Conservation (phyloP, 2,329 filamentous ascomycete species). For the Penicillium sp. region DNA sequence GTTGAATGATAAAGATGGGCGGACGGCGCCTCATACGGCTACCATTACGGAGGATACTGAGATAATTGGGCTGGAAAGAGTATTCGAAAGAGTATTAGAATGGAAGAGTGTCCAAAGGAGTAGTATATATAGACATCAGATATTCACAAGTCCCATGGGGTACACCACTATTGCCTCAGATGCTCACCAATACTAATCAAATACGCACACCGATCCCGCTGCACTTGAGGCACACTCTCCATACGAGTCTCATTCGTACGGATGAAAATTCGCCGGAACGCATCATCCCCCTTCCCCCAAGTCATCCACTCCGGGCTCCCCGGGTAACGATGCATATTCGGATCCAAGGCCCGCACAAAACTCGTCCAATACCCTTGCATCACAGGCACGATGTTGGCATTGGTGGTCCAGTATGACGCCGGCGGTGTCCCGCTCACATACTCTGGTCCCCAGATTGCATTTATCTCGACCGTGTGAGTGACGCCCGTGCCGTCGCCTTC, state of each 20-base stretch:
- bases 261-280: slow-evolving; percentile 45
- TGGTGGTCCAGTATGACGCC: slow-evolving; percentile 58
- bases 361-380: slow-evolving; percentile 74
- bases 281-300: slow-evolving; percentile 37
- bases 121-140: too few species aligned
- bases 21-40: not conserved
- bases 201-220: slow-evolving; percentile 52
- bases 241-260: slow-evolving; percentile 49
- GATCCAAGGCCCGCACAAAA: slow-evolving; percentile 67
- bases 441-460: slow-evolving; percentile 67
- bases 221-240: slow-evolving; percentile 45
- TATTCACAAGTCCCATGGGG: not conserved
- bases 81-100: too few species aligned
- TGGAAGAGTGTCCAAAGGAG: too few species aligned
- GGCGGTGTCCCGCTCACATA: slow-evolving; percentile 55
- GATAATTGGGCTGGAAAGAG: not conserved
- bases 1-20: not conserved
- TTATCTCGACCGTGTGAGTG: slow-evolving; percentile 66
- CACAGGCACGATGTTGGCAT: slow-evolving; percentile 59
- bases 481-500: slow-evolving; percentile 61
- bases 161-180: slow-evolving; percentile 47
- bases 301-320: slow-evolving; percentile 56
- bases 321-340: slow-evolving; percentile 57
- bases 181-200: slow-evolving; percentile 51
- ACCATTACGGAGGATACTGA: not conserved